phyloP scores from a whole-genome alignment of 2,329 filamentous ascomycete genomes.

The Sclerotiophoma versabilis region DNA sequence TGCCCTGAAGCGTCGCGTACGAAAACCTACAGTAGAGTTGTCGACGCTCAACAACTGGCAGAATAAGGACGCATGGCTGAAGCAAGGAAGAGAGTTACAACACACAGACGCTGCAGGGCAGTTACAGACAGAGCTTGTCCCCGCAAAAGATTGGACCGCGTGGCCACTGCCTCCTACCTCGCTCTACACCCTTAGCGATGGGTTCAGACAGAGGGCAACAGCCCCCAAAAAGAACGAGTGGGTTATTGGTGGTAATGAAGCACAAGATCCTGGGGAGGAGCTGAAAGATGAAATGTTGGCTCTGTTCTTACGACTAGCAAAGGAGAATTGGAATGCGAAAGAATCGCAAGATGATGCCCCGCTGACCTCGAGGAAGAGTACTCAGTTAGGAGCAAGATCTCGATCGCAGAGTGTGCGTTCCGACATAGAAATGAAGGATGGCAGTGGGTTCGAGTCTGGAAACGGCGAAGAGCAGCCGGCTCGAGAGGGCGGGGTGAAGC shows the following conservation, averaged over 20 bases:
- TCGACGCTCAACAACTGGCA: slow-evolving; percentile 42
- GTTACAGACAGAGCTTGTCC: slow-evolving; percentile 48
- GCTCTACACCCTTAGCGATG: slow-evolving; percentile 67
- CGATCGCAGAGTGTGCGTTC: slow-evolving; percentile 19
- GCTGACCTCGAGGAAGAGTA: slow-evolving; percentile 1
- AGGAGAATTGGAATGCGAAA: slow-evolving; percentile 62
- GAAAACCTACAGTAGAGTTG: slow-evolving; percentile 23
- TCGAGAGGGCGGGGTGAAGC: slow-evolving; percentile 7
- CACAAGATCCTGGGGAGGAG: slow-evolving; percentile 63
- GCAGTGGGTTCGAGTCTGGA: neutral
- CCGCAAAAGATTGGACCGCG: slow-evolving; percentile 74
- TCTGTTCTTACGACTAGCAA: slow-evolving; percentile 70
- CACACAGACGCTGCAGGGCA: slow-evolving; percentile 37
- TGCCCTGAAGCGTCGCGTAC: slow-evolving; percentile 65
- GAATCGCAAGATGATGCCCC: slow-evolving; percentile 43
- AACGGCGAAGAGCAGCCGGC: neutral
- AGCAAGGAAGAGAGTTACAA: slow-evolving; percentile 36
- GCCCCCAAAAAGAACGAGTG: slow-evolving; percentile 46
- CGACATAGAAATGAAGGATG: slow-evolving; percentile 19
- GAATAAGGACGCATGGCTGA: slow-evolving; percentile 52
- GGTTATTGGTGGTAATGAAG: slow-evolving; percentile 56
- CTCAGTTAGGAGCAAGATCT: slow-evolving; percentile 16
- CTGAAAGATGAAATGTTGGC: slow-evolving; percentile 76
- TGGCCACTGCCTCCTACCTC: slow-evolving; percentile 75
- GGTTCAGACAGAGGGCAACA: slow-evolving; percentile 41